Evolutionary conservation across 179 eudicot genomes (phyloP), one percentile per base, ranked within the genome.

Genomic region (Actinidia polygama): DNA sequence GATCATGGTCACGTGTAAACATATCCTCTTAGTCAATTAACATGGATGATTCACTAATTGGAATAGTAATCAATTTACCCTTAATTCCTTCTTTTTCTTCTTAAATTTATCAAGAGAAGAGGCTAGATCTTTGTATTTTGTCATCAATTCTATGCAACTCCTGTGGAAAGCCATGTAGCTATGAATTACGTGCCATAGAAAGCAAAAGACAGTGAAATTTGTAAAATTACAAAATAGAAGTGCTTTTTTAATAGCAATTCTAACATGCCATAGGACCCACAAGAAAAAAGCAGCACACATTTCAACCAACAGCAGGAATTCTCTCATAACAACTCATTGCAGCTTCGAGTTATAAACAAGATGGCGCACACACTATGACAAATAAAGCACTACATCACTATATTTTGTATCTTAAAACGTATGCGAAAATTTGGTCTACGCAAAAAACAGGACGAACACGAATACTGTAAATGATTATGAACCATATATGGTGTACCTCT

Each of bases 101-200:
- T 92, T 93, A 75, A 93, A 98, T 87, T 96, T 90, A 63, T 79
- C 84, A 46, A 62, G 82, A 54, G 85, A 90, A 73, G 89, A 91
- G 59, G 91, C 97, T 21, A 95, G 84, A 62, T 81, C 49, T 81
- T 90, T 92, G 91, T 93, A 93, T 87, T 96, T 95, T 24, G 94
- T 88, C 92, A 92, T 90, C 89, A 96, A 83, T 68, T 93, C 93
- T 81, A 92, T 94, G 91, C 90, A 96, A 82, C 84, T 90, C 96
- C 99, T 96, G 73, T 3, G 62, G 73, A 26, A 79, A 66, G 68
- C 2, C 72, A 81, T 69, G 53, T 12, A 81, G 26, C n/a, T 54
- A 14, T 53, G n/a, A 19, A 69, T 23, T 47, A 47, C 23, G 46
- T 14, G 6, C 24, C 77, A 77, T 53, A n/a, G 6, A 63, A 64